Evolutionary conservation across 257 asterid species (phyloP), one percentile per base, ranked within the genome.

Genomic region (Schizonepeta tenuifolia): DNA sequence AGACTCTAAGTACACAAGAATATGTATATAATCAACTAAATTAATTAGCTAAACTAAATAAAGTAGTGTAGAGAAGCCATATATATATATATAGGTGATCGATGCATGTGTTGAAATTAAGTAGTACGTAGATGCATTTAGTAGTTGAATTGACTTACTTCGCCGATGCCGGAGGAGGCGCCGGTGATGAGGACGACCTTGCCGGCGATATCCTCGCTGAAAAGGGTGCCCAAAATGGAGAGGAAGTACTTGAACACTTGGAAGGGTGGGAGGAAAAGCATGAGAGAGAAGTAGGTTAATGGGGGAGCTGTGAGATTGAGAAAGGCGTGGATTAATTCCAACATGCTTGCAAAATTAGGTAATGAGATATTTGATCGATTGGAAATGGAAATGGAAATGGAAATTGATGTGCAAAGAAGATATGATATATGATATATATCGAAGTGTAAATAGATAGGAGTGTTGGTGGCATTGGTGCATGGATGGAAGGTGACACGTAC

Each of bases 111-210:
- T n/a, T n/a, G n/a, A n/a, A n/a, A n/a, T n/a, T n/a, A n/a, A n/a
- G n/a, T n/a, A n/a, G n/a, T n/a, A n/a, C 0, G 4, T 28, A 3
- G 4, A 28, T 28, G 33, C 33, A 28, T 28, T 2, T 3, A 4
- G 3, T 28, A 28, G 3, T 28, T 28, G 4, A 28, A 28, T 2
- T 28, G 5, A 62, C 68, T 72, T 77, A 89, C 96, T 83, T 93
- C 96, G 54, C 98, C 98, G 33, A 93, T 89, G 79, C 97, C 95
- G 28, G 98, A 89, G 74, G 98, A 93, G 72, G 98, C 96, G 5
- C 97, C 97, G 63, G 96, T 91, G 69, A 91, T 89, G 75, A 91
- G 2, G 54, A 91, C 84, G 46, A 89, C 97, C 63, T 91, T 93
- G 4, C 89, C 90, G 79, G 88, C 73, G 56, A 93, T 73, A 46